Evolutionary conservation across 192 early-diverging fungal genomes (phyloP), one percentile per base, ranked within the genome.

Genomic region (Backusella circina): DNA sequence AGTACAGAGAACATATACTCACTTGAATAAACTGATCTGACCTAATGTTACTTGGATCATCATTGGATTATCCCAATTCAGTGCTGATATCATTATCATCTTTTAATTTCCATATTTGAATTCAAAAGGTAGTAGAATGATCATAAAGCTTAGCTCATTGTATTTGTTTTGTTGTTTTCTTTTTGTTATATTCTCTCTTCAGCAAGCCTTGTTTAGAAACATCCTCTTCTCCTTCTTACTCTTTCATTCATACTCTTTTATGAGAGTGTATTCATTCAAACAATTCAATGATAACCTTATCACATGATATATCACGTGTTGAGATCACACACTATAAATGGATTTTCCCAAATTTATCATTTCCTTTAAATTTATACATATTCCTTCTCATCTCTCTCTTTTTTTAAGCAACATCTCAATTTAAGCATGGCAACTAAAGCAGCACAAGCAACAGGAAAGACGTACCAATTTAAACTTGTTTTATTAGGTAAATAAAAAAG

Each of bases 391-490:
- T 67, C 31, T 68, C 36, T 67, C 36, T 38, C n/a, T 68, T 66
- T 33, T 32, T 66, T 66, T 37, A 68, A 61, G n/a, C 10, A 61
- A 61, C 26, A 28, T 28, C 54, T 28, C 36, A 37, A 21, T 26
- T 23, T 38, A 37, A 68, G 26, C 67, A 68, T 68, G 67, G 18
- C 67, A 68, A 21, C 32, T 38, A 68, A 68, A 68, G n/a, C 67
- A 37, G 18, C 32, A 68, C 67, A 68, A 68, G 0, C 36, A 28
- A 36, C 66, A 76, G 86, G 84, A 69, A 95, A 92, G 70, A 90
- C 92, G 72, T 91, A 91, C 77, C 93, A 93, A 72, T 96, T 97
- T 77, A 97, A 98, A 74, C 92, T 99, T 67, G 97, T 99, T 44
- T 86, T 99, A 50, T 87, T 99, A 65, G 96, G 96, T 90, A 86